Percentiles rank a stretch among this genome's conserved stretches.
Conservation (phyloP, 805 yeast genomes). For the Scheffersomyces amazonensis region DNA sequence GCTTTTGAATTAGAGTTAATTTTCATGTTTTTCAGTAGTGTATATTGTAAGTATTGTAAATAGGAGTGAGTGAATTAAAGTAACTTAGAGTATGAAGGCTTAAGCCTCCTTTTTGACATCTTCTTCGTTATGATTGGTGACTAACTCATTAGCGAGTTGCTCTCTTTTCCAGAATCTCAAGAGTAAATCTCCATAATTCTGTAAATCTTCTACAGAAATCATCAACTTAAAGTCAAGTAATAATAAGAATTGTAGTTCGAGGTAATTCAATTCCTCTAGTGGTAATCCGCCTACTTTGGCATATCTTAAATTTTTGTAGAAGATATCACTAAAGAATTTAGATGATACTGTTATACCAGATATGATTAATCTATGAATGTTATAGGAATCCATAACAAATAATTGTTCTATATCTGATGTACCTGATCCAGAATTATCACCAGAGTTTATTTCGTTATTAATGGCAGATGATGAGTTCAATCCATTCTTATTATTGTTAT, state of each 20-base stretch:
- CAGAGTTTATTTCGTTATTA: background rate
- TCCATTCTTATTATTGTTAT: slow-evolving; percentile 9
- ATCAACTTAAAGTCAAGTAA: slow-evolving; percentile 82
- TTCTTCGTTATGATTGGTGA: slow-evolving; percentile 6
- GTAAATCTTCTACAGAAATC: slow-evolving; percentile 88
- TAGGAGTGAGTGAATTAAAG: background rate
- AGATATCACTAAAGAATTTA: slow-evolving; percentile 91
- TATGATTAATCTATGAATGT: slow-evolving; percentile 89
- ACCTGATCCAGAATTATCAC: background rate
- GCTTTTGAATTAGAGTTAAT: too few species aligned
- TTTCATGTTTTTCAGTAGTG: too few species aligned
- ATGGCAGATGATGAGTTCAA: background rate
- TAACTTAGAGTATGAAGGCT: too few species aligned
- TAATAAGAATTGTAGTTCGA: slow-evolving; percentile 85
- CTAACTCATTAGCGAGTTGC: slow-evolving; percentile 44
- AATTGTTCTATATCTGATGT: slow-evolving; percentile 45
- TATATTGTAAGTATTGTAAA: background rate
- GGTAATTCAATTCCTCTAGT: slow-evolving; percentile 84
- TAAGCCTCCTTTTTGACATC: background rate
- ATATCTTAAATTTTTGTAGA: slow-evolving; percentile 89
- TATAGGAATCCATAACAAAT: slow-evolving; percentile 94
- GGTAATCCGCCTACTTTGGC: slow-evolving; percentile 97
- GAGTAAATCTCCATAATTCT: slow-evolving; percentile 82
- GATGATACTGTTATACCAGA: slow-evolving; percentile 95
- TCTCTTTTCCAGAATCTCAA: slow-evolving; percentile 82